Percentiles rank a stretch among this genome's conserved stretches.
phyloP scores from a whole-genome alignment of 306 rosid species.

The Trifolium pratense region DNA sequence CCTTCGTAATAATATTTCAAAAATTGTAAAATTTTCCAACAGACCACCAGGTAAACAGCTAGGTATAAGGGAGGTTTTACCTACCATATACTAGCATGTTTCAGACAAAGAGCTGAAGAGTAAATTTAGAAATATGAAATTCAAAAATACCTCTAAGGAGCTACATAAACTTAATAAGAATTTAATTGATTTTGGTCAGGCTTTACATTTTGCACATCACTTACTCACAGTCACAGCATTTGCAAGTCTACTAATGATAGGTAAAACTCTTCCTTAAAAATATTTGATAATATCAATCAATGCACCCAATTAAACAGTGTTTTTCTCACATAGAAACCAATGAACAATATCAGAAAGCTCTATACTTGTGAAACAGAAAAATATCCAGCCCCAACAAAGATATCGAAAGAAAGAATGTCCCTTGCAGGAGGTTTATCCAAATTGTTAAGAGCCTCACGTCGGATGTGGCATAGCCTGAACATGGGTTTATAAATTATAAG shows the following conservation, averaged over 20 bases:
- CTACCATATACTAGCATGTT: slow-evolving; percentile 2
- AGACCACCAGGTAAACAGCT: slow-evolving; percentile 17
- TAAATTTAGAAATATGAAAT: slow-evolving; percentile 3
- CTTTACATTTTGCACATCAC: slow-evolving; percentile 1
- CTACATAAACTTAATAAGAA: neutral
- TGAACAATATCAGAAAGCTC: slow-evolving; percentile 12
- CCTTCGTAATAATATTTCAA: slow-evolving; percentile 21
- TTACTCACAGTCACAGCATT: neutral
- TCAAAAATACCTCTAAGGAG: neutral
- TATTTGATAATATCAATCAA: neutral
- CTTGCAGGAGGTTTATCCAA: slow-evolving; percentile 14
- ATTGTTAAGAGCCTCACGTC: too few species aligned
- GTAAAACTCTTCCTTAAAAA: slow-evolving; percentile 5
- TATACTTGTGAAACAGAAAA: neutral
- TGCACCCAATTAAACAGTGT: slow-evolving; percentile 14
- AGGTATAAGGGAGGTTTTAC: slow-evolving; percentile 7
- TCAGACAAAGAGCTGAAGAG: neutral
- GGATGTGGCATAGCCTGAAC: too few species aligned
- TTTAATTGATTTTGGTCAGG: slow-evolving; percentile 7
- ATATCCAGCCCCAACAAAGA: slow-evolving; percentile 30
- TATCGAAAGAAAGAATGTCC: slow-evolving; percentile 23
- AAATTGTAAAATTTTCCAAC: slow-evolving; percentile 25
- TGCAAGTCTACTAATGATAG: slow-evolving; percentile 15
- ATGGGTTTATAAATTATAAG: too few species aligned
- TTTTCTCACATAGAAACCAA: slow-evolving; percentile 20